Base-by-base conservation (phyloP, 768 basidiomycete species). In the Trametes cubensis region DNA sequence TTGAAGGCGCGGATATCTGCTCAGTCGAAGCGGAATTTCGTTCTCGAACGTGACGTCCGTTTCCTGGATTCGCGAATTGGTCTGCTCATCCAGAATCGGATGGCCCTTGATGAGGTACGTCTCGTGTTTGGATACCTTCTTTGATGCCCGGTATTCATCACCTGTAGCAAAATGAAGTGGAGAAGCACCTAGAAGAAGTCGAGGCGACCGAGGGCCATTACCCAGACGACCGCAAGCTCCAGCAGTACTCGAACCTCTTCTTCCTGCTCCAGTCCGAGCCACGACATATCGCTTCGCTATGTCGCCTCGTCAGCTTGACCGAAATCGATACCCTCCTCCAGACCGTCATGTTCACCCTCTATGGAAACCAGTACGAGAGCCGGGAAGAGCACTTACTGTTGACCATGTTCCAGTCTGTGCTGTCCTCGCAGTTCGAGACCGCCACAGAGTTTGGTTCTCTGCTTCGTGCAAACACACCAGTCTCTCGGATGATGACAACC, bases 401-500 rank as follows among this genome's bases (percentile, higher is more conserved):
- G 65, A 98, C 97, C 55, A 99, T 99, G 97, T 99, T 99, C 79
- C 91, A 99, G 80, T 95, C 94, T 69, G 97, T 99, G 13, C 81
- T 99, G 6, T 95, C 96, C 48, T 96, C 97, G 25, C 97, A 99
- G 76, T 99, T 99, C 79, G 97, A 99, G 76, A 98, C 94, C 2
- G 95, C 97, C 17, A 96, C 95, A 56, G 97, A 99, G 75, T 98
- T 99, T 68, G 95, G 96, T n/a, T 98, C 96, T 5, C 83, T 99
- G 13, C 85, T 99, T 28, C 92, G 97, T 56, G 97, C 97, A 62
- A 99, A 99, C 76, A 99, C 97, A 52, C 97, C 97, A 49, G 97
- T 99, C 23, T 98, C 95, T 51, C 89, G 97, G 41, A 99, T 99
- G 97, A 99, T 99, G 97, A 99, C 97, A 47, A 98, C 97, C 20